These are phyloP conservation scores for Colletotrichum chlorophyti DNA, from an alignment of 2,329 filamentous ascomycete genomes.

Conservation along the genomic window DNA sequence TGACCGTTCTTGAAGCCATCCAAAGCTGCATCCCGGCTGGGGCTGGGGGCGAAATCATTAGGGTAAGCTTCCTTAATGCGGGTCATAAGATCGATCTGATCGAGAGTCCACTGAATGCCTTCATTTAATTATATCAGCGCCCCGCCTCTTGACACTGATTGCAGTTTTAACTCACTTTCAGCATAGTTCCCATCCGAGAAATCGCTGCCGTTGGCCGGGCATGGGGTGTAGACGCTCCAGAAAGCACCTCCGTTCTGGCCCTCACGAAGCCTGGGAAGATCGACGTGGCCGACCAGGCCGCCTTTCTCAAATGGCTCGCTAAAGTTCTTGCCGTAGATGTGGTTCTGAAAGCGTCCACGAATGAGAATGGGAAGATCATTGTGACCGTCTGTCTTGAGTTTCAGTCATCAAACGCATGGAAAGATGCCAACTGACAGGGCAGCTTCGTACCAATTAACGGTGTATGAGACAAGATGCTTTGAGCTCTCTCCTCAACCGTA, in stretches of 20 bases:
- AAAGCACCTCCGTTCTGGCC: slow-evolving; percentile 86
- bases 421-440: background rate
- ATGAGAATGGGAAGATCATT: slow-evolving; percentile 84
- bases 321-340: slow-evolving; percentile 79
- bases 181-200: slow-evolving; percentile 78
- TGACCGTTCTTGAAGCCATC: slow-evolving; percentile 65
- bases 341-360: slow-evolving; percentile 72
- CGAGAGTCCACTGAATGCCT: slow-evolving; percentile 72
- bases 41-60: slow-evolving; percentile 69
- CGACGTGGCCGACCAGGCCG: slow-evolving; percentile 73
- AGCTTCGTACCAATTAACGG: slow-evolving; percentile 55
- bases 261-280: slow-evolving; percentile 75
- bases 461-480: slow-evolving; percentile 50
- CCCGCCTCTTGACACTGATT: too few relatives aligned
- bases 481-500: slow-evolving; percentile 52
- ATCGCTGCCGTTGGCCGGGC: slow-evolving; percentile 74
- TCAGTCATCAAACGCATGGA: background rate
- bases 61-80: slow-evolving; percentile 71
- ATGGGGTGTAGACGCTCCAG: slow-evolving; percentile 86
- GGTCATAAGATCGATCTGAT: slow-evolving; percentile 77
- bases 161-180: slow-evolving; percentile 54
- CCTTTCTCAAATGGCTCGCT: slow-evolving; percentile 77
- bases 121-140: slow-evolving; percentile 3
- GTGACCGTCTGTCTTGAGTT: slow-evolving; percentile 73
- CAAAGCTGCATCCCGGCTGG: slow-evolving; percentile 67